Evolutionary conservation across 2,329 filamentous ascomycete species (phyloP).

Genomic region (Aspergillus arachidicola): DNA sequence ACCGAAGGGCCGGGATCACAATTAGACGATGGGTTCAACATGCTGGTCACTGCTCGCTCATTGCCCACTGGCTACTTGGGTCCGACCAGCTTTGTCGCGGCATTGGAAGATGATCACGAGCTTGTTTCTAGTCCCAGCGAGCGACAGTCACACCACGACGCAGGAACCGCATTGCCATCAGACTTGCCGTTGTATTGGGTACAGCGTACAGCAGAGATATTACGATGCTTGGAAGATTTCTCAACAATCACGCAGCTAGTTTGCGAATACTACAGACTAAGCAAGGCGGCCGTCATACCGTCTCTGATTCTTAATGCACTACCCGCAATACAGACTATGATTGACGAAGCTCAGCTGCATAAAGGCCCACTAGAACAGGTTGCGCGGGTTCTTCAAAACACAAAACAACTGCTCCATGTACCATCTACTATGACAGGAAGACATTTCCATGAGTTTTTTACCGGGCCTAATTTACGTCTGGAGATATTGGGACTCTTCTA

Average conservation of each 20-base stretch:
- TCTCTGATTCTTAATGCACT: constrained; percentile 39
- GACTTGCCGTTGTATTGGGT: constrained; percentile 26
- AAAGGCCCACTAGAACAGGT: constrained; percentile 9
- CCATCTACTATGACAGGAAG: constrained; percentile 27
- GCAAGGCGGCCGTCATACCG: constrained; percentile 38
- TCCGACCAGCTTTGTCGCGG: constrained; percentile 36
- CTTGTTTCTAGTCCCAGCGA: constrained; percentile 15
- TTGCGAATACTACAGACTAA: constrained; percentile 25
- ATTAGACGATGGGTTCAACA: not conserved
- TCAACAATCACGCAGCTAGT: constrained; percentile 20
- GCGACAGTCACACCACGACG: not conserved
- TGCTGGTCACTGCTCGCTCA: constrained; percentile 16
- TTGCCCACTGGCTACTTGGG: constrained; percentile 35
- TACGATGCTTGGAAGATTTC: constrained; percentile 22
- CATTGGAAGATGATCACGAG: constrained; percentile 27
- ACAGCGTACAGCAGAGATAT: constrained; percentile 20
- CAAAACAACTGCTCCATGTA: constrained; percentile 24
- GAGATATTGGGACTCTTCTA: constrained; percentile 44
- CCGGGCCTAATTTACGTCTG: constrained; percentile 40
- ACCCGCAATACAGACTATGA: constrained; percentile 19
- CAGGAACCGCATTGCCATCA: constrained; percentile 12
- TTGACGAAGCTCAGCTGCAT: constrained; percentile 17
- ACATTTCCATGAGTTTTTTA: constrained; percentile 43
- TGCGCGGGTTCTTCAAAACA: constrained; percentile 31
- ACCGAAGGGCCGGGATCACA: not conserved